Evolutionary conservation across 2,329 filamentous ascomycete genomes (phyloP).

Genomic region (Trichoderma citrinoviride): DNA sequence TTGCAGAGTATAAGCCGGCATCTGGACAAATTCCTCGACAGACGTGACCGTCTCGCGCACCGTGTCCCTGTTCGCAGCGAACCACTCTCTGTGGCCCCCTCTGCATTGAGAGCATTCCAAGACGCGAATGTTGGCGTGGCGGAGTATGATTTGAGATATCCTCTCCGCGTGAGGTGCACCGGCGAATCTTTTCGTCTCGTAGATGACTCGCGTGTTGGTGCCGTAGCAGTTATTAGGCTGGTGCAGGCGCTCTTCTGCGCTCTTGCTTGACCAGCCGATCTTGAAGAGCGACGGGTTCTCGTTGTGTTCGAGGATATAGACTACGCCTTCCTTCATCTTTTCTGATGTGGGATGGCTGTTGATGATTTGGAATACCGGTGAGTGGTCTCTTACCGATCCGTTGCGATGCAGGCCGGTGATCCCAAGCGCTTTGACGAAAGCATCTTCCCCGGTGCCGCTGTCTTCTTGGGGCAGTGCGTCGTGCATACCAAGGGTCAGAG

Average conservation of each 20-base stretch:
- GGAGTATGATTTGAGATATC: background rate
- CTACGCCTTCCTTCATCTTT: background rate
- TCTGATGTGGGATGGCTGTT: background rate
- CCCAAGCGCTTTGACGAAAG: background rate
- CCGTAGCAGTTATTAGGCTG: constrained; percentile 3
- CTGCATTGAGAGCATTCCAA: background rate
- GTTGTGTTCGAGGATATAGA: background rate
- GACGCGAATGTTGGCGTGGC: constrained; percentile 3
- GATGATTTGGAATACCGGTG: constrained; percentile 3
- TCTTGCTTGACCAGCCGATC: constrained; percentile 5
- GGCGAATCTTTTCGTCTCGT: background rate
- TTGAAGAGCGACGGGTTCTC: background rate
- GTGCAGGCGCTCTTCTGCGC: background rate
- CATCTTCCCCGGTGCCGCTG: background rate
- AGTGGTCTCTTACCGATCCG: constrained; percentile 10
- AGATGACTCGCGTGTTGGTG: background rate
- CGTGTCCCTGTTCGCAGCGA: background rate
- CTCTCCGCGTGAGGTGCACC: background rate
- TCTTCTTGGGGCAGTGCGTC: background rate
- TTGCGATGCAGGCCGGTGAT: background rate
- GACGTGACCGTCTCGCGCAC: background rate
- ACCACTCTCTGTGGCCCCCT: constrained; percentile 6
- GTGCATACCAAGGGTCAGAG: background rate
- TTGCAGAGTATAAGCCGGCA: constrained; percentile 5
- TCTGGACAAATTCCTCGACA: background rate